Evolutionary conservation across 257 asterid species (phyloP), one percentile per base, ranked within the genome.

Genomic region (Handroanthus guayacan): DNA sequence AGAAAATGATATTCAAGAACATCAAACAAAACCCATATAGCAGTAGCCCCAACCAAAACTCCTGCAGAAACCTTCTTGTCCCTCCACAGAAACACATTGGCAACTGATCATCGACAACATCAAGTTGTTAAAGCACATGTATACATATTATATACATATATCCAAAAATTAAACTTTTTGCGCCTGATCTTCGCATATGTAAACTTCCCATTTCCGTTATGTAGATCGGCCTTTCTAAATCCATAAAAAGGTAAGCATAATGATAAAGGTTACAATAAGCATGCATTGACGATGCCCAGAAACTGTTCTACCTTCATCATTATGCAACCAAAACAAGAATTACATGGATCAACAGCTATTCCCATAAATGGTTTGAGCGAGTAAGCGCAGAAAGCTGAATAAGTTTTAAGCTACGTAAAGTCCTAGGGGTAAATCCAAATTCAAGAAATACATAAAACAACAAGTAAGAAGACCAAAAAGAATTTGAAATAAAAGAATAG

Each of bases 61-160:
- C 86, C 94, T 0, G 82, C 99, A 3, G 99, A 93, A 38, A 86
- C 85, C 82, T 95, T 93, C 93, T 87, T 88, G 87, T 95, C 82
- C 87, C 84, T 91, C 99, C 98, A 95, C 67, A 95, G 83, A 17
- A 95, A 79, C 82, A 93, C 80, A 86, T 95, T 96, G 63, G 99
- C 99, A 67, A 82, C 99, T 95, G n/a, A 51, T 8, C 67, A 80
- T 55, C 14, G 47, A 73, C n/a, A n/a, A n/a, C n/a, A n/a, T n/a
- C n/a, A n/a, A n/a, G n/a, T n/a, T n/a, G n/a, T n/a, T n/a, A n/a
- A n/a, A n/a, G n/a, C n/a, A n/a, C n/a, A n/a, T n/a, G n/a, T n/a
- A n/a, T n/a, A n/a, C n/a, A n/a, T n/a, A n/a, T n/a, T n/a, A n/a
- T n/a, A n/a, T n/a, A n/a, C n/a, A n/a, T n/a, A n/a, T n/a, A n/a